Conservation (phyloP, 257 asterid species). For the Haberlea rhodopensis region DNA sequence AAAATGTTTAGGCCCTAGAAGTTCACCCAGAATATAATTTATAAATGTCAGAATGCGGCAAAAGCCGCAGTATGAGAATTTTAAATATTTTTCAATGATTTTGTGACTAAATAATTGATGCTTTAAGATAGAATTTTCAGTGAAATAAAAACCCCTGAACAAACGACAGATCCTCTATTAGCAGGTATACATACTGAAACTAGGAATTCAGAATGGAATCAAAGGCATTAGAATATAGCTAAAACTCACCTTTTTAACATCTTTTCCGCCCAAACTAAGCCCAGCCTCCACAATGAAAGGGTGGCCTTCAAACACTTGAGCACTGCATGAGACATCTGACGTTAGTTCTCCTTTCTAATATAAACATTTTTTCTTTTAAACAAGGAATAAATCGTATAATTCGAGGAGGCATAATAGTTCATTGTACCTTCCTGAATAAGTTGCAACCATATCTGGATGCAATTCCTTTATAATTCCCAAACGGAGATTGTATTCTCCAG, state of each 20-base stretch:
- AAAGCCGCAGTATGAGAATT: slow-evolving; percentile 8
- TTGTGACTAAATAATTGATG: slow-evolving; percentile 4
- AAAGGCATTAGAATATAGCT: slow-evolving; percentile 1
- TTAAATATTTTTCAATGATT: not conserved
- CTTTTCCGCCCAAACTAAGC: slow-evolving; percentile 88
- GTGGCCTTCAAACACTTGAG: slow-evolving; percentile 96
- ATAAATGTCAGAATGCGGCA: slow-evolving; percentile 24
- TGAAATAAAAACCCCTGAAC: not conserved
- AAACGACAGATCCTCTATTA: not conserved
- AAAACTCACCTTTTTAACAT: slow-evolving; percentile 77
- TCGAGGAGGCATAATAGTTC: slow-evolving; percentile 7
- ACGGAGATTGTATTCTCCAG: slow-evolving; percentile 87
- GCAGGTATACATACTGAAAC: not conserved
- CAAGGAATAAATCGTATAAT: slow-evolving; percentile 1
- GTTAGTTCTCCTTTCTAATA: slow-evolving; percentile 10
- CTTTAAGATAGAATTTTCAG: not conserved
- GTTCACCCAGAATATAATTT: slow-evolving; percentile 27
- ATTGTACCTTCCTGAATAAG: slow-evolving; percentile 84
- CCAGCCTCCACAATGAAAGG: slow-evolving; percentile 96
- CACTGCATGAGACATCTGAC: slow-evolving; percentile 42
- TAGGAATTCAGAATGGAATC: not conserved
- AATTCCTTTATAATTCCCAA: slow-evolving; percentile 86
- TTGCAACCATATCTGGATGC: slow-evolving; percentile 95
- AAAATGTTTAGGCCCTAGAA: slow-evolving; percentile 77
- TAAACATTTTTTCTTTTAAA: slow-evolving; percentile 17